Evolutionary conservation across 163 green algal species (phyloP), one percentile per base, ranked within the genome.

Genomic region (Volvox carteri): DNA sequence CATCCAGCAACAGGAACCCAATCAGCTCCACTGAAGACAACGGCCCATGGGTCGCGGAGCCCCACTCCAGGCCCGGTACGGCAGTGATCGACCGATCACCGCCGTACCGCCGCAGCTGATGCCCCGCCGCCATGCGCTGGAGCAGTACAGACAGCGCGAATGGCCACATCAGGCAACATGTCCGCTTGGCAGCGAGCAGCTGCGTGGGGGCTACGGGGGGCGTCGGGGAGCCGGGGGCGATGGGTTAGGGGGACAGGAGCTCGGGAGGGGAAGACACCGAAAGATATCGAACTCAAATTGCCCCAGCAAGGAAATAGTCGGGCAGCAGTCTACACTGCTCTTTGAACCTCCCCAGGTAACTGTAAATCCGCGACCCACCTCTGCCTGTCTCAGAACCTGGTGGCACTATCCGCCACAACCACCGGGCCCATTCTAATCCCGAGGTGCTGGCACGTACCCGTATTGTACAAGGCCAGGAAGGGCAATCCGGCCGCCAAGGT

Each of bases 101-200:
- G 3, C 58, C 79, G 18, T 67, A 78, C 19, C 79, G 41, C 0
- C 62, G 42, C 7, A 78, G 42, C 42, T 78, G 60, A 60, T 86
- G 79, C 2, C 60, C 79, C 18, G 60, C n/a, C 0, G 60, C 79
- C 79, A 86, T 68, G n/a, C 79, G 79, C 60, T 88, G 81, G 46
- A 88, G 81, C 35, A 67, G 35, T 21, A 54, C 23, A 21, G 35
- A 58, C 21, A 88, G 33, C 46, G 81, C 67, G 4, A 33, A 58
- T 19, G 81, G 81, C 81, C 81, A 88, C 21, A 88, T 30, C 46
- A 88, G 81, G 81, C 81, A 88, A 9, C 19, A 39, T 19, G 7
- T 28, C 25, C 81, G 65, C 11, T 50, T 56, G 58, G 12, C 46
- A 16, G 3, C 14, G 2, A 88, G 35, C 12, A 80, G 46, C 46